Base-by-base conservation (phyloP, 352 stramenopile species). In the Globisporangium irregulare region DNA sequence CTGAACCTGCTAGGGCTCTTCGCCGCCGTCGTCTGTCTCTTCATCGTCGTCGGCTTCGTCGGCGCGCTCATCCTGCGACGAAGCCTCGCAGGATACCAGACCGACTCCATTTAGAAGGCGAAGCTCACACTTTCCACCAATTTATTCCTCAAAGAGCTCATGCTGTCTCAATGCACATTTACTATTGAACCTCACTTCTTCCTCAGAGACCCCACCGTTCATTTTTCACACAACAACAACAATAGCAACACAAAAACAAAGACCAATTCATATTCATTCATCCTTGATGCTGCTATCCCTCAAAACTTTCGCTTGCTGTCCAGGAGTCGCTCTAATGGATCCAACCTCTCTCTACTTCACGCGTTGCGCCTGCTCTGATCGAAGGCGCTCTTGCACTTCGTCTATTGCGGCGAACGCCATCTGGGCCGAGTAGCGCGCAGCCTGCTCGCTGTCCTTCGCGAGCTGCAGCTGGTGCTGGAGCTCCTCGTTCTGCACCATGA, bases 51-150 rank as follows among this genome's bases (percentile, higher is more conserved):
- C 50, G 88, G 84, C 58, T 89, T 88, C 61, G 73, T 64, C 20
- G 84, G 75, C 3, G 84, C 88, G 20, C 67, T 93, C n/a, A 81
- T 95, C 50, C 67, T 95, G 53, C 80, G 88, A 38, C 72, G 77
- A 63, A 93, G 84, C 48, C 76, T 95, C 46, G 84, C 82, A 41
- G 85, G 86, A 4, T 95, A 95, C 61, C 86, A 93, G 71, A 93
- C 86, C 48, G 88, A 95, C 51, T 95, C 88, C 7, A 92, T 95
- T 64, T 95, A 72, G 54, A 54, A 1, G 3, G 15, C 3, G 25
- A 7, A 46, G 12, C 24, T 9, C 8, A 18, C 34, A 50, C n/a
- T 22, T 41, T 29, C 15, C 10, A 56, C 38, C 27, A 15, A 50
- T 50, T 51, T 9, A 51, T 22, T 51, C 18, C 43, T 48, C 38